Evolutionary conservation across 2,329 filamentous ascomycete genomes (phyloP), one percentile per base, ranked within the genome.

Genomic region (Penicillium sp.): DNA sequence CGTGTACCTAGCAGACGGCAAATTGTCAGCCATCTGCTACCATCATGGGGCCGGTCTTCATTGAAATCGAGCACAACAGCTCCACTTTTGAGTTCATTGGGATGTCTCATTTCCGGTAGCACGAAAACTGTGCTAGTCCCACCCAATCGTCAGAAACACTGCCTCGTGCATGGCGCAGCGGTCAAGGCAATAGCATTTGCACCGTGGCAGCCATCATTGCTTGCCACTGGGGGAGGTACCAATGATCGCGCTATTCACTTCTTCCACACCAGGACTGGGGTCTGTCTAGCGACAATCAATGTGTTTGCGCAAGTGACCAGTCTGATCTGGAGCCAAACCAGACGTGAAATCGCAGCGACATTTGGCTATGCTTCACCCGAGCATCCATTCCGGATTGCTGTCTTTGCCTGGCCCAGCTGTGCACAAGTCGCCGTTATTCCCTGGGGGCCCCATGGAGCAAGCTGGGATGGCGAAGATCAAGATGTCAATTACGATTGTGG

Each of bases 181-280:
- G 89, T 97, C 62, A 99, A 99, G 74, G 94, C 94, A 29, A 94
- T 97, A 64, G 92, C 94, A 2, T 97, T 97, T 74, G 96, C 93
- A 60, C 93, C 94, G 0, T 99, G 92, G 93, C 89, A 93, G 54
- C 85, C 89, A 23, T 89, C 88, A 3, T 81, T 99, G 4, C 75
- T 99, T 37, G 94, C 94, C 14, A 95, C 93, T 1, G 92, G 94
- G 3, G 93, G 94, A 37, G 94, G 94, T 23, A 93, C 90, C 44
- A 96, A 95, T 67, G 93, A 99, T 76, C 90, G 91, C 65, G 91
- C 91, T 71, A 96, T 99, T 55, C 92, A 96, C 75, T 99, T 99
- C 77, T 97, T 89, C 73, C 92, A 97, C 73, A 89, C 90, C 1
- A 82, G 82, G 20, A 92, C 92, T 0, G 94, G 93, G 4, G 85